Base-by-base conservation (phyloP, 805 yeast species). In the Barnettozyma californica region DNA sequence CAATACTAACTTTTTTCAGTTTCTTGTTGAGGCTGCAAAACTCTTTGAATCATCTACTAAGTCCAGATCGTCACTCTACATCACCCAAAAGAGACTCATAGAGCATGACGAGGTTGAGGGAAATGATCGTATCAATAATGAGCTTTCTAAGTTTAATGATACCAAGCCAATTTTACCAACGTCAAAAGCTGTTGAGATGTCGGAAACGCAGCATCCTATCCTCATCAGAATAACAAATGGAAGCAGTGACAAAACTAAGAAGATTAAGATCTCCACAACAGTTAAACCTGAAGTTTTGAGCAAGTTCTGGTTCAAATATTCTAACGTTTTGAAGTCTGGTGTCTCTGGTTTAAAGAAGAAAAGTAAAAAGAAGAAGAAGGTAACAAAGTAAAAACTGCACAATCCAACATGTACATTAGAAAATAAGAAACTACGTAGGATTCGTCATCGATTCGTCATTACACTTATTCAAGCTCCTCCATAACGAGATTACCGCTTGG, bases 301-400 rank as follows among this genome's bases (percentile, higher is more conserved):
- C 53, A 64, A 70, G 50, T 91, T 91, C 64, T 91, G 97, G 97
- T 64, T 66, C 39, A 81, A 80, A 23, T 91, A 90, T 66, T 68
- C 87, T 1, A 80, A 79, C 39, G 77, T 77, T 0, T 72, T 90
- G 48, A 90, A 87, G 62, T 62, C 72, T 20, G 91, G 94, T 5
- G 80, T 87, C 65, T 69, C 70, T 3, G 96, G 96, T 1, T 74
- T 91, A 64, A 77, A 81, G 62, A 87, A 84, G 77, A 89, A 87
- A 70, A 88, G 87, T 73, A 82, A 81, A 73, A 77, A 76, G 69
- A 82, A 79, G 70, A 73, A 76, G 62, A 75, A 73, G 68, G 54
- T 71, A 64, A 63, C 65, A 39, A 68, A 66, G 51, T 53, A 31
- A 19, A 4, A 31, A 20, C 25, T 20, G 19, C 31, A 25, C 11